Base-by-base conservation (phyloP, 495 filamentous ascomycete genomes). In the Penicillium lividum region DNA sequence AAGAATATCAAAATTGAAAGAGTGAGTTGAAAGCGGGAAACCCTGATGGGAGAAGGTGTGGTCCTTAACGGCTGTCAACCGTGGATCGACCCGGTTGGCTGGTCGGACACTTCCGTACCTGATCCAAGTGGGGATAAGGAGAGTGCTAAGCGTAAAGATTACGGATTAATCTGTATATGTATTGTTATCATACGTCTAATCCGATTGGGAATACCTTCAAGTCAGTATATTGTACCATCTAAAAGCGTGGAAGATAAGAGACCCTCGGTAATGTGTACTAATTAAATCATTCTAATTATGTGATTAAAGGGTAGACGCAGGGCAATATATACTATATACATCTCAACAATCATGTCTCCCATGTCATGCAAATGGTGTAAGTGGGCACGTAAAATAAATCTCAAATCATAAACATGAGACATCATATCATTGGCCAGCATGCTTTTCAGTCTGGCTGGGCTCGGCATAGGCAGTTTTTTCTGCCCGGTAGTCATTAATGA, bases 401-500 rank as follows among this genome's bases (percentile, higher is more conserved):
- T 33, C 28, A 46, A 45, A 55, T 55, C 53, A 47, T 55, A 34
- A 55, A 31, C 53, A 47, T 55, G 53, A 36, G 42, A 45, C 40
- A 55, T 55, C 29, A 28, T 38, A 47, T 55, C 38, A 55, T 34
- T 15, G 25, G 28, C 53, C 56, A 59, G 61, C 56, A 34, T 63
- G 51, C 57, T 71, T 76, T 63, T 76, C 72, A 25, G 59, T 51
- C 45, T 70, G 51, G 34, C 70, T 59, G 7, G 56, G 54, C 13
- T 73, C 72, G 9, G 55, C 56, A 29, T 71, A 65, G 28, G 75
- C 62, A 25, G 45, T 54, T 52, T 66, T 72, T 52, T 72, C 56
- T 3, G 53, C 64, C 44, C 66, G 66, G 31, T 85, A 86, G 22
- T 80, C 71, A 10, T 81, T 64, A 53, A 86, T 65, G 9, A 84